A percentile compares a stretch with the other conserved stretches of the same genome.
phyloP scores from a whole-genome alignment of 148 eudicot genomes.

The Persicaria tinctoria region DNA sequence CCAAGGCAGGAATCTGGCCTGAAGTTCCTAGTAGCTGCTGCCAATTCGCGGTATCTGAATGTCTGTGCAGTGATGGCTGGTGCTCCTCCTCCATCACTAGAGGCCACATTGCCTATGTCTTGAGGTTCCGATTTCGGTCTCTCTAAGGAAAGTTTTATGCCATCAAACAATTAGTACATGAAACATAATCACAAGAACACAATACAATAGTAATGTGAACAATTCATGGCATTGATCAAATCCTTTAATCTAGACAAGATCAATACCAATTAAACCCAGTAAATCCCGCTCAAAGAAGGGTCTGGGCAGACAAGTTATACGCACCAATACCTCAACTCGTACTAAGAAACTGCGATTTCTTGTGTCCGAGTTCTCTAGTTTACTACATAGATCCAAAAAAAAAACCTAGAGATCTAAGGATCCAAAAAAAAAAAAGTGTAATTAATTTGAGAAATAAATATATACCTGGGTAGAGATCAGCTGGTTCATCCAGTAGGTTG shows the following conservation, averaged over 20 bases:
- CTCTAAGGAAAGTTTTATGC: not conserved
- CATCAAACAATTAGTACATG: not conserved
- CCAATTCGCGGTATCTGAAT: slow-evolving; percentile 48
- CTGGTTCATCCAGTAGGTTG: not conserved
- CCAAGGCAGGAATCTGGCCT: slow-evolving; percentile 43
- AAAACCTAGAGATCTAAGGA: not conserved
- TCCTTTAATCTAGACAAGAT: not conserved
- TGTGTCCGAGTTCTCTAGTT: not conserved
- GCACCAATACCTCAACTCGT: too few species aligned
- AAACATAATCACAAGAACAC: not conserved
- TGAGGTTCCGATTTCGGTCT: not conserved
- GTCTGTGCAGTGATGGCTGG: slow-evolving; percentile 37
- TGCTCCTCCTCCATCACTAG: slow-evolving; percentile 22
- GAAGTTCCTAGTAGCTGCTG: slow-evolving; percentile 47
- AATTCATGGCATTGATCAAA: not conserved
- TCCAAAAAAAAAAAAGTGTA: not conserved
- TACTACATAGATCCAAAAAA: not conserved
- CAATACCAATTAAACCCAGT: not conserved
- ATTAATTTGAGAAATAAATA: not conserved
- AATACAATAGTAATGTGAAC: not conserved
- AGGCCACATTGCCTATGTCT: not conserved
- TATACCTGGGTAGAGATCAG: slow-evolving; percentile 9
- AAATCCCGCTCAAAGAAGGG: too few species aligned
- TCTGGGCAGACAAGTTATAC: too few species aligned
- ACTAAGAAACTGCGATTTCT: too few species aligned